phyloP scores from a whole-genome alignment of 2,329 filamentous ascomycete genomes.

The Tolypocladium capitatum region DNA sequence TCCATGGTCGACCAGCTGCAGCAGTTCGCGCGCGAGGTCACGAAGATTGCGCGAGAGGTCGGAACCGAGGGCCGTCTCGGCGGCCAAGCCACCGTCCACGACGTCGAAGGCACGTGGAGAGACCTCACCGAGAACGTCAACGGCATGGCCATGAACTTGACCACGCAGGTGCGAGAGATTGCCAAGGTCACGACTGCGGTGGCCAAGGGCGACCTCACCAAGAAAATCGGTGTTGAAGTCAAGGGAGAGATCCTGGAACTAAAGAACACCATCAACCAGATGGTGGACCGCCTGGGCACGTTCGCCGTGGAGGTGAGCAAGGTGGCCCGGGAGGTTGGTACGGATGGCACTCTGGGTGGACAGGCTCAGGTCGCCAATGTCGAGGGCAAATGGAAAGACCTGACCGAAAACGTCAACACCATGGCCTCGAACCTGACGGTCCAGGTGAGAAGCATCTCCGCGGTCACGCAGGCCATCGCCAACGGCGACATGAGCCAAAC shows the following conservation, averaged over 20 bases:
- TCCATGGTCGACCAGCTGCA: conserved; percentile 98
- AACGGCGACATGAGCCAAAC: conserved; percentile 93
- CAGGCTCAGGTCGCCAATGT: conserved; percentile 91
- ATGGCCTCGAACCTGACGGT: conserved; percentile 57
- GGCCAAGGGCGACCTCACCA: conserved; percentile 82
- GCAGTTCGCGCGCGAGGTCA: conserved; percentile 94
- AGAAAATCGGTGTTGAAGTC: conserved; percentile 90
- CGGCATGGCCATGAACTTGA: conserved; percentile 96
- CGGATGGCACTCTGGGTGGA: conserved; percentile 84
- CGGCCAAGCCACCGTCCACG: conserved; percentile 89
- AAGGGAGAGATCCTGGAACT: conserved; percentile 89
- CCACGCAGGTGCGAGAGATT: conserved; percentile 94
- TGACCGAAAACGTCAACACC: conserved; percentile 80
- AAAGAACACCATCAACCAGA: conserved; percentile 96
- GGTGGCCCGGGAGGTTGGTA: conserved; percentile 89
- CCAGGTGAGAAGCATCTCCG: conserved; percentile 81
- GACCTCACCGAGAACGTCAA: conserved; percentile 94
- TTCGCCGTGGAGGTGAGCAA: conserved; percentile 96
- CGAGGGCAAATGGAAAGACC: conserved; percentile 94
- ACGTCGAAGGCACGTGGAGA: conserved; percentile 94
- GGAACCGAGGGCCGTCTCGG: conserved; percentile 89
- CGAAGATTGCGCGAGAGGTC: conserved; percentile 90
- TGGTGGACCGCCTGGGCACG: conserved; percentile 93
- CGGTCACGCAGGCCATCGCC: conserved; percentile 88
- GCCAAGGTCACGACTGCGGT: conserved; percentile 94